Evolutionary conservation across 768 basidiomycete species (phyloP).

Genomic region (Lactarius hatsudake): DNA sequence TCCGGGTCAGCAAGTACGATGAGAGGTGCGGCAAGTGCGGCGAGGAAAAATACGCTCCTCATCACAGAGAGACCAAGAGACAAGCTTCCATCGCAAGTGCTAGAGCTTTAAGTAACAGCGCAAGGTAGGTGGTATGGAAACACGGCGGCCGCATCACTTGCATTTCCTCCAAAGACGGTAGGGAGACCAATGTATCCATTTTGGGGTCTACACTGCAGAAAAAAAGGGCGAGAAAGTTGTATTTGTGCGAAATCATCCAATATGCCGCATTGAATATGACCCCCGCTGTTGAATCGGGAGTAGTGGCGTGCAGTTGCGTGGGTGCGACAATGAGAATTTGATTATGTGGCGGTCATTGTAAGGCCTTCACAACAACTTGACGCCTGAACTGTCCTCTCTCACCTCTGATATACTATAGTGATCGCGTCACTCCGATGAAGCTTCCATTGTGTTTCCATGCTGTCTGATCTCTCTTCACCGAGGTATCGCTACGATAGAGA

Average conservation of each 20-base stretch:
- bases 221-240: no score
- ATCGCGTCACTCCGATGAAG: background rate
- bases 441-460: background rate
- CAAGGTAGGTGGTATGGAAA: background rate
- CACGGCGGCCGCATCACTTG: background rate
- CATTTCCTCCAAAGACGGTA: background rate
- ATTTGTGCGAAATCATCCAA: background rate
- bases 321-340: background rate
- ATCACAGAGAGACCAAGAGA: background rate
- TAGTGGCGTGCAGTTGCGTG: background rate
- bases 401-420: background rate
- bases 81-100: background rate
- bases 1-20: background rate
- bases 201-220: no score
- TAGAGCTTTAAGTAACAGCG: background rate
- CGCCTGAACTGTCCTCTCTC: background rate
- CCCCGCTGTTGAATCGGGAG: background rate
- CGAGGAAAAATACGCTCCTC: constrained; percentile 1
- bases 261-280: background rate
- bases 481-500: background rate
- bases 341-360: background rate
- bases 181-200: background rate
- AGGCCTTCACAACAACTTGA: background rate
- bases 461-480: background rate
- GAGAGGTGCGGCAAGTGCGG: background rate